A percentile compares a stretch with the other conserved stretches of the same genome.
phyloP scores from a whole-genome alignment of 2,329 filamentous ascomycete species.

The Penicillium sp. region DNA sequence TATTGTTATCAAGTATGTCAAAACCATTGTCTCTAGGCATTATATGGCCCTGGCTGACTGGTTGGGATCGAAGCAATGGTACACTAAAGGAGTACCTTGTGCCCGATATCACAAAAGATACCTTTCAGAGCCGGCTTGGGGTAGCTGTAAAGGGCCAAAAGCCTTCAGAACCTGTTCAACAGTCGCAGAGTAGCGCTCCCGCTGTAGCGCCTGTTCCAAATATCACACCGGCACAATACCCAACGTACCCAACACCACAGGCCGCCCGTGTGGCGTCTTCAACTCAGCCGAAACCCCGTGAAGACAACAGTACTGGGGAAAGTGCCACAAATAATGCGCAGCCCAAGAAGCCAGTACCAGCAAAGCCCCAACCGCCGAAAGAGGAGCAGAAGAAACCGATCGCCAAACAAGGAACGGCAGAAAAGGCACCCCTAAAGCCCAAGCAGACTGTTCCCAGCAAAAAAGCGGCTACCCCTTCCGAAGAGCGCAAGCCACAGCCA shows the following conservation, averaged over 20 bases:
- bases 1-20: constrained; percentile 68
- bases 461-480: constrained; percentile 4
- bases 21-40: background rate
- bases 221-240: constrained; percentile 15
- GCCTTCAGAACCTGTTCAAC: background rate
- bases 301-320: constrained; percentile 45
- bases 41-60: constrained; percentile 13
- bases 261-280: background rate
- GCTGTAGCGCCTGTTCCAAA: constrained; percentile 10
- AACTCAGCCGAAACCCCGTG: constrained; percentile 54
- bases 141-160: constrained; percentile 39
- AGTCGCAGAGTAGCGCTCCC: constrained; percentile 5
- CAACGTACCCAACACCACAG: background rate
- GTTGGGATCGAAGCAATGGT: constrained; percentile 59
- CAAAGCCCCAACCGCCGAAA: background rate
- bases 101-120: constrained; percentile 61
- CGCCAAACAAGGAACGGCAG: constrained; percentile 37
- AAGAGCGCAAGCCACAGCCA: constrained; percentile 14
- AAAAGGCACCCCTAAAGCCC: constrained; percentile 11
- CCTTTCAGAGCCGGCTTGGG: constrained; percentile 61
- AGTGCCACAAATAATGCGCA: constrained; percentile 34
- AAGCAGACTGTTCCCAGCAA: constrained; percentile 4
- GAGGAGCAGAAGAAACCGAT: constrained; percentile 39
- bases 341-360: constrained; percentile 55
- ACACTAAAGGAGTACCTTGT: constrained; percentile 75